phyloP scores from a whole-genome alignment of 2,329 filamentous ascomycete genomes.

The Cordyceps cateniannulata region DNA sequence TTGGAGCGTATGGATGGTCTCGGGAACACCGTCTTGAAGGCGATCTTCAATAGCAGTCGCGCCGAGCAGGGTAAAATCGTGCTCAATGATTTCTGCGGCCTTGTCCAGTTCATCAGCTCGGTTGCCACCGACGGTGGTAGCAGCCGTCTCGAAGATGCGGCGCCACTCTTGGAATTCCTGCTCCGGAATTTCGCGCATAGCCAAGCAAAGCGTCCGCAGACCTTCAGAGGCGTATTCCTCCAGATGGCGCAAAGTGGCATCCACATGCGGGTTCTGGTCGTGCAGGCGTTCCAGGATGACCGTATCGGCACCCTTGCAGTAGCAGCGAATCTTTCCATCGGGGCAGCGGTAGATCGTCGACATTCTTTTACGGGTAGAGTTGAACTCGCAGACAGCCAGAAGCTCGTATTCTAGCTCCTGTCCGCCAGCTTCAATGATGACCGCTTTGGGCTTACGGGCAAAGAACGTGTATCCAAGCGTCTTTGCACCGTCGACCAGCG shows the following conservation, averaged over 20 bases:
- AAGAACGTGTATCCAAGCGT: conserved; percentile 82
- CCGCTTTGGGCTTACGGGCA: conserved; percentile 80
- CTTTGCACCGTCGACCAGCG: conserved; percentile 88
- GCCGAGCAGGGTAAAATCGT: conserved; percentile 82
- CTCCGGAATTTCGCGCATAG: conserved; percentile 88
- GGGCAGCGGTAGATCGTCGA: conserved; percentile 95
- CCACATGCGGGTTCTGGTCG: conserved; percentile 77
- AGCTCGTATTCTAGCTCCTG: conserved; percentile 78
- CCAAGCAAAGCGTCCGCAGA: conserved; percentile 86
- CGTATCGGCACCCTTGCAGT: conserved; percentile 95
- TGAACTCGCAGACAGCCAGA: conserved; percentile 97
- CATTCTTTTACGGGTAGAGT: conserved; percentile 90
- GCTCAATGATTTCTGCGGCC: conserved; percentile 91
- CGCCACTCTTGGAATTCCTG: conserved; percentile 84
- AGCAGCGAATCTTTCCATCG: conserved; percentile 88
- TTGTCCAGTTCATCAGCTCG: conserved; percentile 95
- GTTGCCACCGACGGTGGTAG: conserved; percentile 86
- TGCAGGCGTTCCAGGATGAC: conserved; percentile 90
- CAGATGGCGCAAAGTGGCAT: conserved; percentile 87
- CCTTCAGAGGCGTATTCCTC: conserved; percentile 98
- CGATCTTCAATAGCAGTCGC: conserved; percentile 97
- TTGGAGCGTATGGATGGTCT: conserved; percentile 95
- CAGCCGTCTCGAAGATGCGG: conserved; percentile 77
- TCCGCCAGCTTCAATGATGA: conserved; percentile 73
- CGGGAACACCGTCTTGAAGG: conserved; percentile 92